A percentile compares a stretch with the other conserved stretches of the same genome.
phyloP scores from a whole-genome alignment of 179 eudicot genomes.

The Monotropa hypopitys region DNA sequence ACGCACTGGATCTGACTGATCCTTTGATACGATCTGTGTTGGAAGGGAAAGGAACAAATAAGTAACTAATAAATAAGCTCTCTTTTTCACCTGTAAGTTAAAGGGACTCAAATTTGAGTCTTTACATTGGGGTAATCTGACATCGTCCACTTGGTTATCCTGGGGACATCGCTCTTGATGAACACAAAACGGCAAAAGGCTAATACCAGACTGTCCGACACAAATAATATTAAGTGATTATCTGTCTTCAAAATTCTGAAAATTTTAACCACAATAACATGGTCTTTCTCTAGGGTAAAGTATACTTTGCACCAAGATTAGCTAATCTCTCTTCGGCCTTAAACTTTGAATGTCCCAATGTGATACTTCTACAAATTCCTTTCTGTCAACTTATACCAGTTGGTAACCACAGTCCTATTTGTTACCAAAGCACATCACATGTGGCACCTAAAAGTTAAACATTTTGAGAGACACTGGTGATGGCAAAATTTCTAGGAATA shows the following conservation, averaged over 20 bases:
- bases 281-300: neutral
- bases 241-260: neutral
- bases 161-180: neutral
- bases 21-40: conserved; percentile 84
- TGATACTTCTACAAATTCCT: neutral
- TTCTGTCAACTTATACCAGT: neutral
- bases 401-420: neutral
- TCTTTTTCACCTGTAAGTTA: neutral
- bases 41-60: neutral
- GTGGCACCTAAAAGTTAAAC: neutral
- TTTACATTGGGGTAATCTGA: neutral
- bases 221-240: neutral
- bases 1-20: conserved; percentile 86
- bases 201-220: neutral
- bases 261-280: neutral
- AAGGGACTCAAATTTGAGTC: neutral
- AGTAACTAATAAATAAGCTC: conserved; percentile 3
- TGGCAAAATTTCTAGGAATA: neutral
- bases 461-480: neutral
- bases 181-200: neutral
- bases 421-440: neutral
- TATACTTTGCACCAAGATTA: neutral
- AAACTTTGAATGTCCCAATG: neutral
- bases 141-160: neutral
- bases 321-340: neutral